Conservation (phyloP, 495 filamentous ascomycete genomes). For the Lophiotrema nucula region DNA sequence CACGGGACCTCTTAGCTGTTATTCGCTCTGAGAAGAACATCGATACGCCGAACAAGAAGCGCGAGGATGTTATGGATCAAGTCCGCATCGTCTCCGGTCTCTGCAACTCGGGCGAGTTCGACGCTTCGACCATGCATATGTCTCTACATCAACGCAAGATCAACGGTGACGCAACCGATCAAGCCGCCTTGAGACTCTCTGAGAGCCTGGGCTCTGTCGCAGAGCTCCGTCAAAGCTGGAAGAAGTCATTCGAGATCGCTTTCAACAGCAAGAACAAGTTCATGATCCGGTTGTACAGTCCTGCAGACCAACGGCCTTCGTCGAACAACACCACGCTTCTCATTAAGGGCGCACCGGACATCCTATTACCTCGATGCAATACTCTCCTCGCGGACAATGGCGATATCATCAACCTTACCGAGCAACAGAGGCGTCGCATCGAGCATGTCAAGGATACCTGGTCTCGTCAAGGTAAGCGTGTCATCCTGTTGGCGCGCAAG, state of each 20-base stretch:
- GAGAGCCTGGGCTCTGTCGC: conserved; percentile 55
- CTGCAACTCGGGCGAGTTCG: conserved; percentile 71
- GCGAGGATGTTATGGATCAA: conserved; percentile 20
- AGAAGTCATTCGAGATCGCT: conserved; percentile 61
- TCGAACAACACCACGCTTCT: conserved; percentile 9
- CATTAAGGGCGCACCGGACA: conserved; percentile 26
- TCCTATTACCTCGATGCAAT: conserved; percentile 54
- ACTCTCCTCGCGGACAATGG: conserved; percentile 51
- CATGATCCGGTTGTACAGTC: conserved; percentile 48
- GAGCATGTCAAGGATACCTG: conserved; percentile 58
- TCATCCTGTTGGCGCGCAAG: conserved; percentile 65
- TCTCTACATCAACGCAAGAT: conserved; percentile 58
- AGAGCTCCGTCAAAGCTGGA: conserved; percentile 52
- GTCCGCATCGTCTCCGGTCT: conserved; percentile 49
- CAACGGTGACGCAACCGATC: conserved; percentile 71
- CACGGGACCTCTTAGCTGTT: conserved; percentile 14
- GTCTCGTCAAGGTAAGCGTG: conserved; percentile 63
- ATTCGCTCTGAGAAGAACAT: conserved; percentile 1
- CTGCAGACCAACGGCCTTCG: conserved; percentile 34
- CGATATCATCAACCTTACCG: conserved; percentile 45
- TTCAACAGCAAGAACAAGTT: conserved; percentile 83
- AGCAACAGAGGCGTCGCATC: conserved; percentile 42
- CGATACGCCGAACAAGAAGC: background rate
- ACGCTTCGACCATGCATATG: conserved; percentile 54
- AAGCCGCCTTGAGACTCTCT: conserved; percentile 65